These are phyloP conservation scores for Luzula sylvatica DNA, from an alignment of 176 grass and related monocot genomes.

Conservation along the genomic window DNA sequence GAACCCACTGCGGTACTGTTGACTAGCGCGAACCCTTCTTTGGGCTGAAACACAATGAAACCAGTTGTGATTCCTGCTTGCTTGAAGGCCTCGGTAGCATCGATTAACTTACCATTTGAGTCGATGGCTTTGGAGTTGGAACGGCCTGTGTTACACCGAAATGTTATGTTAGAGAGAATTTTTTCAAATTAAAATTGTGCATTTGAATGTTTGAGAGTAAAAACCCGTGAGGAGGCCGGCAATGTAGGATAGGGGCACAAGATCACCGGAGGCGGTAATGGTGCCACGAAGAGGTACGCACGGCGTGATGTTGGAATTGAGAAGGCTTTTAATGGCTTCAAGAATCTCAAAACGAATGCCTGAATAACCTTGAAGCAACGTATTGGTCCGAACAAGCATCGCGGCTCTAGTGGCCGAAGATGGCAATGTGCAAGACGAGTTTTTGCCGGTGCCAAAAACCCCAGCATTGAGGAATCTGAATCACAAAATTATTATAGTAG, in stretches of 20 bases:
- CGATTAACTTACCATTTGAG: constrained; percentile 1
- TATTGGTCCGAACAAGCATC: no score
- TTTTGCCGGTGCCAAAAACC: constrained; percentile 46
- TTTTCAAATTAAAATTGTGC: no score
- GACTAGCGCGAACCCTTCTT: no score
- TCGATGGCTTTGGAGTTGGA: constrained; percentile 34
- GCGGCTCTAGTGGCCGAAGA: constrained; percentile 23
- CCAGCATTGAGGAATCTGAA: no score
- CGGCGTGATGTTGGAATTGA: constrained; percentile 73
- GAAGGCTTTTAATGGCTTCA: constrained; percentile 43
- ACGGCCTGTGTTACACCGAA: constrained; percentile 75
- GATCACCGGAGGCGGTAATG: constrained; percentile 74
- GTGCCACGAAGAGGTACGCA: constrained; percentile 78
- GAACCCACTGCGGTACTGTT: constrained; percentile 83
- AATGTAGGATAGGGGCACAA: no score
- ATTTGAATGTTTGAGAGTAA: constrained; percentile 79
- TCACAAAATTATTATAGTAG: no score
- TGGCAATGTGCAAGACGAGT: constrained; percentile 53
- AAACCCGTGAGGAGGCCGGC: constrained; percentile 65
- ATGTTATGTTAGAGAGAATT: no score
- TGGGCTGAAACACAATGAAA: no score
- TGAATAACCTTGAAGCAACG: no score
- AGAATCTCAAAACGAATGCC: no score
- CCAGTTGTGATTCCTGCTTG: no score
- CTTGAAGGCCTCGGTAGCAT: constrained; percentile 34